Evolutionary conservation across 2,329 filamentous ascomycete genomes (phyloP).

Genomic region (Neofusicoccum sp.): DNA sequence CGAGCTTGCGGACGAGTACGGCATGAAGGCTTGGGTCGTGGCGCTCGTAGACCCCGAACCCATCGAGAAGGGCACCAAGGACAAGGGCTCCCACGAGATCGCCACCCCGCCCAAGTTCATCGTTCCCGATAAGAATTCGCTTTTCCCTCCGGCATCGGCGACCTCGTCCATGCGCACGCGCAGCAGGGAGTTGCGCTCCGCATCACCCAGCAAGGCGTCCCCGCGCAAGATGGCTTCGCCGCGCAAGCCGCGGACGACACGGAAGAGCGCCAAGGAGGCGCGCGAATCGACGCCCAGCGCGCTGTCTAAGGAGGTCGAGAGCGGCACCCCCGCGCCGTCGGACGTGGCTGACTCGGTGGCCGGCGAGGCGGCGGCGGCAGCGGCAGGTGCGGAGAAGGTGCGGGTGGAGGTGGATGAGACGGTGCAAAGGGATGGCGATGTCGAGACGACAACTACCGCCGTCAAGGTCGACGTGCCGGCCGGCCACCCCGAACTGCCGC

Average conservation of each 20-base stretch:
- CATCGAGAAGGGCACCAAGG: constrained; percentile 65
- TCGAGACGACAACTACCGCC: constrained; percentile 68
- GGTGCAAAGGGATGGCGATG: constrained; percentile 56
- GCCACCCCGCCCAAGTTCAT: constrained; percentile 78
- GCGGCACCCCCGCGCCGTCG: constrained; percentile 26
- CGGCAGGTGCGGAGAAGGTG: constrained; percentile 53
- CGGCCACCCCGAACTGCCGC: constrained; percentile 63
- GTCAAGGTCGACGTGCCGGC: constrained; percentile 75
- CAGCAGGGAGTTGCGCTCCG: constrained; percentile 58
- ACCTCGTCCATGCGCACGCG: constrained; percentile 31
- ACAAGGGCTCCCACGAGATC: constrained; percentile 69
- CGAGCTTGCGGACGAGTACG: constrained; percentile 80
- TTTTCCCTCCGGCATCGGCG: constrained; percentile 32
- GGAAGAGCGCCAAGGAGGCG: constrained; percentile 33
- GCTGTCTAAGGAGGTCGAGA: constrained; percentile 33
- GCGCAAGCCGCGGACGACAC: constrained; percentile 53
- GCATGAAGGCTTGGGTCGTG: constrained; percentile 80
- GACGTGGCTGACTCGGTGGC: constrained; percentile 48
- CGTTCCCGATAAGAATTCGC: constrained; percentile 43
- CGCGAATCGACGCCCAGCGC: constrained; percentile 45
- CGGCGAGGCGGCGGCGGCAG: constrained; percentile 28
- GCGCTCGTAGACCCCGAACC: constrained; percentile 88
- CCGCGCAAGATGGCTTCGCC: constrained; percentile 52
- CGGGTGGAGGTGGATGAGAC: constrained; percentile 70
- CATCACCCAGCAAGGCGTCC: constrained; percentile 54